Evolutionary conservation across 2,329 filamentous ascomycete species (phyloP), one percentile per base, ranked within the genome.

Genomic region (Ilyonectria mors-panacis): DNA sequence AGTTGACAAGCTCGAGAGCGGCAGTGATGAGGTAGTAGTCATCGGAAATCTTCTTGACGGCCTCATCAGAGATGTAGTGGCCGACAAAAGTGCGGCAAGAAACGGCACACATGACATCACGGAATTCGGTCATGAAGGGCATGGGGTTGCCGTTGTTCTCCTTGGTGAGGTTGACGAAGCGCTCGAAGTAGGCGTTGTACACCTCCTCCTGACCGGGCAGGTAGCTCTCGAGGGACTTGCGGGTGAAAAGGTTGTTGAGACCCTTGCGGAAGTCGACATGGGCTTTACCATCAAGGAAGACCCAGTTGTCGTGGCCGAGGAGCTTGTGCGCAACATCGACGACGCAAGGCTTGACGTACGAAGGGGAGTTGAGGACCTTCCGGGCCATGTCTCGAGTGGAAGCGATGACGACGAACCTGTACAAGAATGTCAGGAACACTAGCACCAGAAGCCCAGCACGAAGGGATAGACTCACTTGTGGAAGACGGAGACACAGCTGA

Each of bases 231-330:
- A 99, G 89, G 21, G 95, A 94, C 79, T 93, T 90, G 78, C 94
- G 93, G 50, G 95, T 98, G 85, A 99, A 99, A 30, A 98, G 89
- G 65, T 92, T 92, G 81, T 98, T 98, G 73, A 99, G 87, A 59
- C 96, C 96, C 85, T 98, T 98, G 80, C 96, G 95, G 84, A 96
- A 99, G 78, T 98, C 96, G 73, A 97, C 94, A 77, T 99, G 96
- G 44, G 91, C 90, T 84, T 95, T 97, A 78, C 96, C 96, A 78
- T 98, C 95, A 72, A 99, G 86, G 84, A 98, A 98, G 19, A 98
- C 96, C 94, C 95, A 99, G 85, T 98, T 98, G 77, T 93, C 92
- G 68, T 91, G 88, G 66, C 96, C 93, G 59, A 99, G 90, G 57
- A 99, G 92, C 85, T 98, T 98, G 83, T 94, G 91, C 21, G 96